These are phyloP conservation scores for Flaveria floridana DNA, from an alignment of 140 eudicot species.

Conservation along the genomic window DNA sequence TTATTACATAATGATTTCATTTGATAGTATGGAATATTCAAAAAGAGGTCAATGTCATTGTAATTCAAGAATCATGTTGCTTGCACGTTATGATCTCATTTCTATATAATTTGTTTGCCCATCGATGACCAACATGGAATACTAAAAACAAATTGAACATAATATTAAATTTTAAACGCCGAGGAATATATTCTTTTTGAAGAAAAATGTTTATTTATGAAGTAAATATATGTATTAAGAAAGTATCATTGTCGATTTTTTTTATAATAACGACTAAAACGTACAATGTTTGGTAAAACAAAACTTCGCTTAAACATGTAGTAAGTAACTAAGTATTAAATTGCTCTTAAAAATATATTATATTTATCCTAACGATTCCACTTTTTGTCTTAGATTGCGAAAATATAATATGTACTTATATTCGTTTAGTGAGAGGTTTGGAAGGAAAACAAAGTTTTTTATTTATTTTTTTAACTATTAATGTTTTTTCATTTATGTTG, in stretches of 20 bases:
- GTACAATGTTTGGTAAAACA: background rate
- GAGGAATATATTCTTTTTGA: background rate
- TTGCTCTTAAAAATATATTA: too few relatives aligned
- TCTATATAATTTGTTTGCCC: constrained; percentile 14
- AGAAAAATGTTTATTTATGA: background rate
- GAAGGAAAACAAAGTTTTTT: too few relatives aligned
- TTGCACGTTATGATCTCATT: constrained; percentile 24
- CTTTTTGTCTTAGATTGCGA: background rate
- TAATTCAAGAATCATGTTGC: constrained; percentile 21
- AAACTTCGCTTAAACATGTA: background rate
- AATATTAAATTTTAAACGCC: background rate
- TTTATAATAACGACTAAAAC: background rate
- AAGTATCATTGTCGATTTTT: background rate
- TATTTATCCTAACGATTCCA: background rate
- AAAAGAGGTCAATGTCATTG: constrained; percentile 8
- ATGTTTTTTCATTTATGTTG: too few relatives aligned
- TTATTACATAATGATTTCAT: background rate
- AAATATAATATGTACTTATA: background rate
- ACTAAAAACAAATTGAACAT: background rate
- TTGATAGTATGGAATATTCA: constrained; percentile 12
- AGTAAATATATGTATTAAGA: too few relatives aligned
- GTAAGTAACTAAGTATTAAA: too few relatives aligned
- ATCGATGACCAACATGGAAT: background rate
- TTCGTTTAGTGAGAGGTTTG: too few relatives aligned
- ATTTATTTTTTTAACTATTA: too few relatives aligned